Evolutionary conservation across 106 monocot genomes (phyloP).

Genomic region (Apostasia ramifera): DNA sequence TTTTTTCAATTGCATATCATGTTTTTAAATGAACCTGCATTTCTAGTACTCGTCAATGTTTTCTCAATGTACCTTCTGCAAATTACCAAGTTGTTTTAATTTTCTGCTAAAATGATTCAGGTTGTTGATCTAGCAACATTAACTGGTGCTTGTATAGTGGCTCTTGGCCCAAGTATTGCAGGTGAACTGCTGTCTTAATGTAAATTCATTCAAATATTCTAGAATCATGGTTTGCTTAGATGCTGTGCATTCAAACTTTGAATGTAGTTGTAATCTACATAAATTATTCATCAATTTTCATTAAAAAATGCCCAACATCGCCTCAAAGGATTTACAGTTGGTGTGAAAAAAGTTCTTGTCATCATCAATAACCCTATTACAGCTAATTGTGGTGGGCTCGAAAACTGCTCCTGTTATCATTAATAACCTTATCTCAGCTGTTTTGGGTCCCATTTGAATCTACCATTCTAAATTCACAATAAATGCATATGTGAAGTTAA

Average conservation of each 20-base stretch:
- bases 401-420: no score
- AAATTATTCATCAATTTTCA: no score
- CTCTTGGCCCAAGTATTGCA: slow-evolving; percentile 78
- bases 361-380: no score
- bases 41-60: neutral
- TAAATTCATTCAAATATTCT: neutral
- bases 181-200: slow-evolving; percentile 26
- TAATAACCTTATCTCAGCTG: no score
- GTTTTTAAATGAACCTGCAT: neutral
- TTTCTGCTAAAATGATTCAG: slow-evolving; percentile 23
- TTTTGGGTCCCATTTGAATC: no score
- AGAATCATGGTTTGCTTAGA: neutral
- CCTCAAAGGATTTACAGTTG: no score
- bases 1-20: neutral
- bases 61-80: neutral
- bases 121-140: slow-evolving; percentile 92
- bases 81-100: neutral
- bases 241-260: neutral
- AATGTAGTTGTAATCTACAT: no score
- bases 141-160: slow-evolving; percentile 92
- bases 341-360: no score
- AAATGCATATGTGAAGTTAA: neutral
- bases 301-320: no score
- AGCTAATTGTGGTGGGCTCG: no score
- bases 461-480: neutral